These are phyloP conservation scores for Atalantia buxifolia DNA, from an alignment of 345 rosid species.

Conservation along the genomic window DNA sequence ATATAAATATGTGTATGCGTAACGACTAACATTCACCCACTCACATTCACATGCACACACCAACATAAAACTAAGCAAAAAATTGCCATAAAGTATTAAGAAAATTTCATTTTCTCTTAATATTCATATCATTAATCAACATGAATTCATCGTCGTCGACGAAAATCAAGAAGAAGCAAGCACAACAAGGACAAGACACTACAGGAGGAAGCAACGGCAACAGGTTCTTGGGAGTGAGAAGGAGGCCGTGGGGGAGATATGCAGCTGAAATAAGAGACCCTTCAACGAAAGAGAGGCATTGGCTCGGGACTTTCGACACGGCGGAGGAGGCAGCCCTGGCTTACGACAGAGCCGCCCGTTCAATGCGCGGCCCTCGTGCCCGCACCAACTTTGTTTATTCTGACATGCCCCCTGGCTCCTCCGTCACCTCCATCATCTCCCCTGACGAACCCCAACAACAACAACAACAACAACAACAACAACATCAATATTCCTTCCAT, in stretches of 20 bases:
- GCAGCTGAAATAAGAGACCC: constrained; percentile 90
- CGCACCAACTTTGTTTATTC: constrained; percentile 86
- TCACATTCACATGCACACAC: constrained; percentile 3
- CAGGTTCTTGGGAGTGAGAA: constrained; percentile 69
- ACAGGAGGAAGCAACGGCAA: constrained; percentile 6
- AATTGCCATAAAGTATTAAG: no score
- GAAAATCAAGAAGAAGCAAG: constrained; percentile 50
- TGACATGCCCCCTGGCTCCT: constrained; percentile 70
- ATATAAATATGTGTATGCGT: no score
- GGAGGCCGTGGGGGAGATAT: constrained; percentile 89
- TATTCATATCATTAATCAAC: neutral
- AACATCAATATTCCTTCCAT: constrained; percentile 14
- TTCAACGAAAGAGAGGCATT: constrained; percentile 75
- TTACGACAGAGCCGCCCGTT: constrained; percentile 73
- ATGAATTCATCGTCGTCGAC: constrained; percentile 54
- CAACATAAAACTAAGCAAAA: neutral
- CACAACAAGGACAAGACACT: constrained; percentile 18
- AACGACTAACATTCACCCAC: neutral
- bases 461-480: neutral
- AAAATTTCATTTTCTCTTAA: neutral
- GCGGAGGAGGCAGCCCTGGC: constrained; percentile 88
- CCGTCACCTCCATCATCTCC: constrained; percentile 72
- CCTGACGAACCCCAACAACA: constrained; percentile 46
- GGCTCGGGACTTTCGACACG: constrained; percentile 86
- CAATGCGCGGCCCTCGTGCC: constrained; percentile 72